phyloP scores from a whole-genome alignment of 2,329 filamentous ascomycete genomes.

The Tympanopsis confertula region DNA sequence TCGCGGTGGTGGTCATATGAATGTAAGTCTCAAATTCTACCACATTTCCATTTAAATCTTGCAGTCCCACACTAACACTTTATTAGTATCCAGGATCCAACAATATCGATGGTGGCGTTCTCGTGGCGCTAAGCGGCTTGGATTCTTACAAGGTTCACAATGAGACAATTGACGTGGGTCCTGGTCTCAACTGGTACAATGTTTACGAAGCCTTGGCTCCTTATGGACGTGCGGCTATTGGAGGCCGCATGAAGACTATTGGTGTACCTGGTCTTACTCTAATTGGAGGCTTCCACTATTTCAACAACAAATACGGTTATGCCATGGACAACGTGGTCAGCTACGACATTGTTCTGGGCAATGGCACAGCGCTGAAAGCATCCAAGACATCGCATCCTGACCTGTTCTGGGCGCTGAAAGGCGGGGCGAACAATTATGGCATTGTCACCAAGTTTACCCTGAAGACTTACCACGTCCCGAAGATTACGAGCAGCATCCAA shows the following conservation, averaged over 20 bases:
- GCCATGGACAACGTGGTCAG: constrained; percentile 12
- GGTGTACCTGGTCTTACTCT: constrained; percentile 15
- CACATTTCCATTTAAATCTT: rapidly evolving
- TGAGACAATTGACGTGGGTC: constrained; percentile 7
- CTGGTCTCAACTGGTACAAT: constrained; percentile 12
- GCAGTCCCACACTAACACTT: not conserved
- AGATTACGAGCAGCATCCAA: constrained; percentile 19
- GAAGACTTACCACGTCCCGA: constrained; percentile 8
- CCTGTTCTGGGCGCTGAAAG: constrained; percentile 14
- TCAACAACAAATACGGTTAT: constrained; percentile 14
- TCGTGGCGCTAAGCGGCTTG: constrained; percentile 9
- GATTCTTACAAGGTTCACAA: constrained; percentile 5
- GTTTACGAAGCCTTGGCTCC: constrained; percentile 12
- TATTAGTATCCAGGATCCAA: constrained; percentile 11
- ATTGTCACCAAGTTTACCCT: constrained; percentile 9
- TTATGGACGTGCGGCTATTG: constrained; percentile 10
- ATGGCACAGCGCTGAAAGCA: constrained; percentile 10
- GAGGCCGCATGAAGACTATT: constrained; percentile 14
- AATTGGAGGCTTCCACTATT: constrained; percentile 15
- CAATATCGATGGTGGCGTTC: constrained; percentile 11
- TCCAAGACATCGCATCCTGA: constrained; percentile 9
- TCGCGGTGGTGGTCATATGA: constrained; percentile 12
- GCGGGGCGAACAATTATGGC: constrained; percentile 12
- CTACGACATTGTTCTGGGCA: constrained; percentile 11
- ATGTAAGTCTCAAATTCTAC: constrained; percentile 3